Evolutionary conservation across 2,329 filamentous ascomycete species (phyloP), one percentile per base, ranked within the genome.

Genomic region (Podosphaera aphanis): DNA sequence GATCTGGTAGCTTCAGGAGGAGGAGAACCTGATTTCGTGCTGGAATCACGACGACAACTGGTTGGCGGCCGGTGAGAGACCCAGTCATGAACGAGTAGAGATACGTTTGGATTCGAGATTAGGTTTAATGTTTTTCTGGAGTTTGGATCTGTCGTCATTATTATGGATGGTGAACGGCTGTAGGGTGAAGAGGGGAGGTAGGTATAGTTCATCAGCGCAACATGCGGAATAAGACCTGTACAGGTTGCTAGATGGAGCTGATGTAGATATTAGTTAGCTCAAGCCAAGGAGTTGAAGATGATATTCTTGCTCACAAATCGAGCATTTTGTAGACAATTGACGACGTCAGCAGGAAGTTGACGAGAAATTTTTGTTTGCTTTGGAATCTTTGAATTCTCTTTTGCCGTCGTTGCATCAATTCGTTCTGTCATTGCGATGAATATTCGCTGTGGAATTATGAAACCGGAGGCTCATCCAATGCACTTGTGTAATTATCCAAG

Each of bases 131-230:
- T 84, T 64, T 88, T 90, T 54, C 77, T 79, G 31, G 79, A 83
- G 47, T 75, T 73, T 1, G 78, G 75, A 54, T 84, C 84, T 40
- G 81, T 92, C 47, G 90, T 95, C 81, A 88, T 86, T 68, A 95
- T 80, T 59, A 95, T 92, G 51, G 85, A 80, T n/a, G 84, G 79
- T n/a, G 66, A 63, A 44, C 70, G 59, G 35, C 73, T 71, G 62
- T 76, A 79, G 35, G 76, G 77, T 15, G 81, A 83, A 5, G 71
- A 76, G 35, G 85, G 80, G 19, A 98, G 79, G 64, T 94, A 95
- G 58, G 90, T 95, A 67, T 95, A 95, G 68, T 93, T 94, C 90
- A 98, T 98, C 52, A 98, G 75, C 33, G 85, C 92, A 53, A 95
- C 83, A 61, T 95, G 84, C 8, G 90, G 90, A 51, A 77, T 69